These are phyloP conservation scores for Jatropha podagrica DNA, from an alignment of 441 rosid genomes.

Conservation along the genomic window DNA sequence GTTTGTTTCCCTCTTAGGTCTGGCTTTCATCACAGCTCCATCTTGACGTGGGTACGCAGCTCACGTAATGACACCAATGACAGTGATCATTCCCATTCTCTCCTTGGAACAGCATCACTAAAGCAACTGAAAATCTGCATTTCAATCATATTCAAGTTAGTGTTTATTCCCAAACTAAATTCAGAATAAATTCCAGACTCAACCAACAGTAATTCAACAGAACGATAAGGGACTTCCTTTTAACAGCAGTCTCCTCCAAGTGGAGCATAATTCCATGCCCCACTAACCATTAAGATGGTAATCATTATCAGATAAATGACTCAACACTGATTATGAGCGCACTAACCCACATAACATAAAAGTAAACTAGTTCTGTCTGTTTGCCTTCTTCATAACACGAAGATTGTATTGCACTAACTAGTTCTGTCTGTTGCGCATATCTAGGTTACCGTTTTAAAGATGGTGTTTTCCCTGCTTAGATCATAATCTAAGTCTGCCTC, in stretches of 20 bases:
- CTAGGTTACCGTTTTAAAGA: too few relatives aligned
- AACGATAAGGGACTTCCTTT: not conserved
- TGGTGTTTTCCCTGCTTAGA: too few relatives aligned
- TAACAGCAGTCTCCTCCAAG: too few relatives aligned
- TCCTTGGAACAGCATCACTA: conserved; percentile 70
- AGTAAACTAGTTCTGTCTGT: conserved; percentile 10
- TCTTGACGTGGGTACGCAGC: conserved; percentile 62
- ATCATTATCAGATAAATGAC: not conserved
- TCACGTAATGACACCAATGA: conserved; percentile 75
- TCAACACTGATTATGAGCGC: not conserved
- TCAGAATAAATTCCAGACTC: too few relatives aligned
- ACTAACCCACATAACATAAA: not conserved
- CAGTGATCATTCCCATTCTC: conserved; percentile 62
- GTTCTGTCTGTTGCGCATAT: too few relatives aligned
- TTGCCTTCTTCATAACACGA: conserved; percentile 21
- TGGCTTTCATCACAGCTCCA: conserved; percentile 61
- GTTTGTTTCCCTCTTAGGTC: not conserved
- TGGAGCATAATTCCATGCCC: conserved; percentile 12
- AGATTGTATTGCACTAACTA: too few relatives aligned
- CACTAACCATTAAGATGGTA: not conserved
- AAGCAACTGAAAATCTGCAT: conserved; percentile 49
- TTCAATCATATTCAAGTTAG: not conserved
- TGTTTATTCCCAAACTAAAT: not conserved
- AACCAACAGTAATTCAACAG: not conserved
- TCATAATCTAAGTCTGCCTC: too few relatives aligned